A percentile compares a stretch with the other conserved stretches of the same genome.
phyloP scores from a whole-genome alignment of 331 rosid genomes.

The Spiraea crenata region DNA sequence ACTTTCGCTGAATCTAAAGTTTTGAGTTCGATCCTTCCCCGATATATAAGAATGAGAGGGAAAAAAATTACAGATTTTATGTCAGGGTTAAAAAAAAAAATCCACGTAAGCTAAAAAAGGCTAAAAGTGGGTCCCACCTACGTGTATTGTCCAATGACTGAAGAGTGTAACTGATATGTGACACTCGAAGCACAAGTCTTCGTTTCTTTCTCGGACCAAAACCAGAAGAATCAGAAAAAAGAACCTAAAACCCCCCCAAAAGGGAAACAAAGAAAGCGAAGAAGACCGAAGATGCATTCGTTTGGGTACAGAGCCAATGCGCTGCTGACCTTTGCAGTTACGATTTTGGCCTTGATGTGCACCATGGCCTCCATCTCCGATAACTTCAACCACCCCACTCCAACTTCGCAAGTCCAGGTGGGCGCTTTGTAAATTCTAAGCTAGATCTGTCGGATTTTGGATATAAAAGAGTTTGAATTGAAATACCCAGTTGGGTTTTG shows the following conservation, averaged over 20 bases:
- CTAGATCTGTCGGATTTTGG: conserved; percentile 32
- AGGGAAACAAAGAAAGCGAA: neutral
- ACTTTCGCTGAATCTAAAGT: no score
- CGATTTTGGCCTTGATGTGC: conserved; percentile 76
- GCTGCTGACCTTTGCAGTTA: conserved; percentile 71
- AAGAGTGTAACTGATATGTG: conserved; percentile 9
- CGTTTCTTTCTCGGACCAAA: conserved; percentile 7
- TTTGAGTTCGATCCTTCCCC: no score
- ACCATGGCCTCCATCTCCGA: conserved; percentile 82
- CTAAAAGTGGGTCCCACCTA: neutral
- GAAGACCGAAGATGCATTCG: conserved; percentile 62
- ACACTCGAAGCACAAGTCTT: neutral
- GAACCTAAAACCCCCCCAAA: neutral
- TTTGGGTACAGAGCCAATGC: conserved; percentile 91
- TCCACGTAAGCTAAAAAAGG: neutral
- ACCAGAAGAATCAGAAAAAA: neutral
- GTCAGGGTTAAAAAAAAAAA: neutral
- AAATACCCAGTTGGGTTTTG: conserved; percentile 15
- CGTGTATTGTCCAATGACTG: conserved; percentile 19
- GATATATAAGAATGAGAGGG: neutral
- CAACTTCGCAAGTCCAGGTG: conserved; percentile 80
- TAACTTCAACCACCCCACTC: conserved; percentile 68
- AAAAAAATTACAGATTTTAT: neutral
- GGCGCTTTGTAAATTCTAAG: neutral
- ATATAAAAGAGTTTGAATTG: neutral